Conservation (phyloP, 192 early-diverging fungal genomes). For the Coemansia sp. region DNA sequence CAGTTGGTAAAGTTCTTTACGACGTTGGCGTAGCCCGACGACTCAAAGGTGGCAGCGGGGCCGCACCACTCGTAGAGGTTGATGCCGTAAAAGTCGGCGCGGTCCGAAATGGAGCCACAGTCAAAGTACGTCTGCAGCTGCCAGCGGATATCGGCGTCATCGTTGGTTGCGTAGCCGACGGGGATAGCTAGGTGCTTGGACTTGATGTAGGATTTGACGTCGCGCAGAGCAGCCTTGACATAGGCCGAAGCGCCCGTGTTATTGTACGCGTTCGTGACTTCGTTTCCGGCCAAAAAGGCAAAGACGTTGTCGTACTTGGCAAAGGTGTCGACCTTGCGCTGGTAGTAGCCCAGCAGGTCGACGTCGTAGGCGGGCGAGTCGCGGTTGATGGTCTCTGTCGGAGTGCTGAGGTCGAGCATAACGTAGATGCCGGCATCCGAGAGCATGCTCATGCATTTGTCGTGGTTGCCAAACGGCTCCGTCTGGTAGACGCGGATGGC, state of each 20-base stretch:
- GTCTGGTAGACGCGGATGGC: constrained; percentile 71
- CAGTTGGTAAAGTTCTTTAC: constrained; percentile 61
- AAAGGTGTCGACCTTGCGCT: constrained; percentile 65
- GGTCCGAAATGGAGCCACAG: constrained; percentile 58
- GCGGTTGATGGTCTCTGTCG: constrained; percentile 65
- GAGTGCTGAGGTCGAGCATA: constrained; percentile 63
- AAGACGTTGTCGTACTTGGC: constrained; percentile 62
- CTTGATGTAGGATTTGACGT: constrained; percentile 62
- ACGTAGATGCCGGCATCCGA: constrained; percentile 69
- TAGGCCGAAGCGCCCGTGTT: constrained; percentile 62
- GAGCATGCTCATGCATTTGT: constrained; percentile 70
- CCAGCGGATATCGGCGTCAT: constrained; percentile 66
- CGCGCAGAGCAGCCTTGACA: constrained; percentile 70
- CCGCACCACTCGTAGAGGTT: constrained; percentile 83
- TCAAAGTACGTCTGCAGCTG: constrained; percentile 68
- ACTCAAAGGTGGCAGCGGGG: constrained; percentile 54
- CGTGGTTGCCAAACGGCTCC: constrained; percentile 62
- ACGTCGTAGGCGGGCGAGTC: constrained; percentile 59
- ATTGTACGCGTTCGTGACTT: constrained; percentile 64
- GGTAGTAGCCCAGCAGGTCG: constrained; percentile 57
- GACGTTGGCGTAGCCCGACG: constrained; percentile 67
- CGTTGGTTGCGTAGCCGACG: constrained; percentile 76
- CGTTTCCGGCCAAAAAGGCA: constrained; percentile 74
- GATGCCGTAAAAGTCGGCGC: constrained; percentile 70
- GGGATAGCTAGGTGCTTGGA: constrained; percentile 57